phyloP scores from a whole-genome alignment of 2,329 filamentous ascomycete species.

The Incumbomyces lentus region DNA sequence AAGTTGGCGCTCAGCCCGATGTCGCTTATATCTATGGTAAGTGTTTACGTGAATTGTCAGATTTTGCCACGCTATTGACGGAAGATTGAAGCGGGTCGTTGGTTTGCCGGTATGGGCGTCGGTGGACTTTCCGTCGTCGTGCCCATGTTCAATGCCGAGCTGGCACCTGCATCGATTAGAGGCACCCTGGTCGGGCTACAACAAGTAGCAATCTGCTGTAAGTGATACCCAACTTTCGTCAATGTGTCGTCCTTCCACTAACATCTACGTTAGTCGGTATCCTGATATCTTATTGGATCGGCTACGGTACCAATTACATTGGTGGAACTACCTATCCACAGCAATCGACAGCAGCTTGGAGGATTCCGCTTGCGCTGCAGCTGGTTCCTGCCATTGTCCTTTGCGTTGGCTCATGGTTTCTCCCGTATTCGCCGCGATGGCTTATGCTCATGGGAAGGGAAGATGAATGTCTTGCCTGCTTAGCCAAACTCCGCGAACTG shows the following conservation, averaged over 20 bases:
- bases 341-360: background rate
- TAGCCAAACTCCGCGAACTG: background rate
- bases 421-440: background rate
- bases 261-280: no score
- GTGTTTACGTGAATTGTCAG: no score
- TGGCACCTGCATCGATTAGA: background rate
- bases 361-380: background rate
- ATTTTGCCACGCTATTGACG: no score
- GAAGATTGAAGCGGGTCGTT: no score
- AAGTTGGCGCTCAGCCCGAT: no score
- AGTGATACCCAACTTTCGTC: no score
- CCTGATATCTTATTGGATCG: no score
- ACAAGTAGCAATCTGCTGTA: slow-evolving; percentile 34
- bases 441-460: background rate
- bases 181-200: slow-evolving; percentile 52
- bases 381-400: background rate
- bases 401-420: background rate
- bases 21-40: no score
- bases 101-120: slow-evolving; percentile 37
- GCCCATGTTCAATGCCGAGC: slow-evolving; percentile 27
- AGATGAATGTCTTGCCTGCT: background rate
- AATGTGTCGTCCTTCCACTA: no score
- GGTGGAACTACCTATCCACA: background rate
- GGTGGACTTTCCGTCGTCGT: slow-evolving; percentile 38
- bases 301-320: slow-evolving; percentile 23